Evolutionary conservation across 352 stramenopile species (phyloP).

Genomic region (Pythium dissimile): DNA sequence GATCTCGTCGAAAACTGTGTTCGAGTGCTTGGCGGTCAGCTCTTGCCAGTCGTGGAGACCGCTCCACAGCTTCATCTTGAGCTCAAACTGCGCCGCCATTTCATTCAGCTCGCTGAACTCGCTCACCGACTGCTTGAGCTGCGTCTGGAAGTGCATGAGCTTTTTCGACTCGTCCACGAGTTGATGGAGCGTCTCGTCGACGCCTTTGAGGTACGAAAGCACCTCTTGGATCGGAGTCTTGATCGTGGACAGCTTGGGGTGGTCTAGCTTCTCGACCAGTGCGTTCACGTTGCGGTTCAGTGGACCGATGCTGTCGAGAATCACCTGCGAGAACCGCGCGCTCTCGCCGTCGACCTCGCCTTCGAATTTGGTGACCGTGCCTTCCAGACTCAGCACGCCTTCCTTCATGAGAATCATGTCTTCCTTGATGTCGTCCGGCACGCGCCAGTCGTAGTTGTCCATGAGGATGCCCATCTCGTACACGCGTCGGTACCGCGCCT

Average conservation of each 20-base stretch:
- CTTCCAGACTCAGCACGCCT: constrained; percentile 87
- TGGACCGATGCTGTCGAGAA: constrained; percentile 85
- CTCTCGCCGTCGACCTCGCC: constrained; percentile 90
- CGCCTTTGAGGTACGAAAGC: constrained; percentile 63
- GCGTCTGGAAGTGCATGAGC: constrained; percentile 85
- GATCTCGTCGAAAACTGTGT: constrained; percentile 87
- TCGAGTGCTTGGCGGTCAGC: constrained; percentile 70
- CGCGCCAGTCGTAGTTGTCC: constrained; percentile 89
- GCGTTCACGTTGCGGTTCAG: constrained; percentile 64
- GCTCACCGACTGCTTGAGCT: constrained; percentile 83
- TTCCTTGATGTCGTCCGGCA: constrained; percentile 91
- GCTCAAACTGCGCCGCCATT: constrained; percentile 75
- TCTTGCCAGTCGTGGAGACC: constrained; percentile 83
- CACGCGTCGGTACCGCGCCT: constrained; percentile 68
- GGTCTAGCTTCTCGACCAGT: constrained; percentile 81
- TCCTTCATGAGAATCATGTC: constrained; percentile 94
- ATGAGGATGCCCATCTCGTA: constrained; percentile 89
- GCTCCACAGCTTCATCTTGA: constrained; percentile 92
- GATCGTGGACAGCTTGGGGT: constrained; percentile 73
- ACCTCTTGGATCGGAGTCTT: constrained; percentile 73
- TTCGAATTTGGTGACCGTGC: constrained; percentile 87
- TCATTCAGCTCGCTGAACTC: constrained; percentile 90
- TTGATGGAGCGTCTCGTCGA: constrained; percentile 68
- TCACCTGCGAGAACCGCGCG: constrained; percentile 86
- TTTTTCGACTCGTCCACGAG: constrained; percentile 82